Evolutionary conservation across 495 filamentous ascomycete genomes (phyloP), one percentile per base, ranked within the genome.

Genomic region (Aspergillus carlsbadensis): DNA sequence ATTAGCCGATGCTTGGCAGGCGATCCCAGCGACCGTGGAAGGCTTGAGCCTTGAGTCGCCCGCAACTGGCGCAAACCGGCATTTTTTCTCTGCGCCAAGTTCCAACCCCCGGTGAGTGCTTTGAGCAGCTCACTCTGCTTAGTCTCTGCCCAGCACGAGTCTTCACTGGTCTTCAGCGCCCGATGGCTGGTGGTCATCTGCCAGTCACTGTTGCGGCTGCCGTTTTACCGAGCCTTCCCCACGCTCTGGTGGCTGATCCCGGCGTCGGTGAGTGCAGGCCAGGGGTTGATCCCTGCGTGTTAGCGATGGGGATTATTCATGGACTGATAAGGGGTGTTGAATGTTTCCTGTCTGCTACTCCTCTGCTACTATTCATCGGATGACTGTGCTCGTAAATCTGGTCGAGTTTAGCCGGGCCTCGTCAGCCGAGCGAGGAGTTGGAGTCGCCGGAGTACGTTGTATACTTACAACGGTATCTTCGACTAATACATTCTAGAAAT

Each of bases 1-100:
- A 56, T 56, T 56, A 56, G 53, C 26, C 17, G 33, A 40, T 56
- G 53, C 53, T 56, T 56, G 53, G 53, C 53, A 49, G 53, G n/a
- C 33, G 43, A 48, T 47, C 53, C 17, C 33, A 56, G 35, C 34
- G 29, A n/a, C n/a, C n/a, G n/a, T n/a, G n/a, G n/a, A n/a, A n/a
- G n/a, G n/a, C n/a, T n/a, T n/a, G n/a, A 48, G 53, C 5, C 42
- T 35, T 47, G 31, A 15, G 44, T 21, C 29, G 50, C 34, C 4
- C 17, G 52, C 21, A 31, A 10, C 22, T 45, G 18, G 42, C 22
- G 42, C 21, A 45, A 45, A 31, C 42, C 21, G 42, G 42, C 21
- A 45, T 2, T 26, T 2, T 26, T 29, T 45, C 42, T 11, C 42
- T 29, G 42, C 21, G 42, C 26, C 26, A n/a, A n/a, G n/a, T n/a